These are phyloP conservation scores for Galerina marginata DNA, from an alignment of 768 basidiomycete genomes.

Conservation along the genomic window DNA sequence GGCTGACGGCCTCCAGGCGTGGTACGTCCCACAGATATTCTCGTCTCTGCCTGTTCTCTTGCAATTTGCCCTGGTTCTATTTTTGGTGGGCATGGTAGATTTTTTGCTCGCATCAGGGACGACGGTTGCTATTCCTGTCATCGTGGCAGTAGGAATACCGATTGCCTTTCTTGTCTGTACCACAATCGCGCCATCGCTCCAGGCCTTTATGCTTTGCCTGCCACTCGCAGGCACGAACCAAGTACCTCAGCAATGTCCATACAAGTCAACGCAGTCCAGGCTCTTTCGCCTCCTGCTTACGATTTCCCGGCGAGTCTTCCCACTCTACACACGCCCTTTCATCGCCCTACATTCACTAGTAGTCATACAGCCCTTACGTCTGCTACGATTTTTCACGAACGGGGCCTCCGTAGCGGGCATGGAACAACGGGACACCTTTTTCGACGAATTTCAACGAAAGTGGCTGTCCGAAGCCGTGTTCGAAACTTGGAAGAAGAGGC, in stretches of 20 bases:
- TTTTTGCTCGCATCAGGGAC: background rate
- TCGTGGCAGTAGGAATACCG: background rate
- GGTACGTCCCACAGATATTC: slow-evolving; percentile 10
- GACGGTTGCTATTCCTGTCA: slow-evolving; percentile 1
- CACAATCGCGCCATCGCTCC: background rate
- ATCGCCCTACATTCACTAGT: background rate
- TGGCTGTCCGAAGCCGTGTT: background rate
- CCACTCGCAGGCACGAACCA: background rate
- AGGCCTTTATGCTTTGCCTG: background rate
- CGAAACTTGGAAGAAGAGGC: background rate
- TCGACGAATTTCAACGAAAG: background rate
- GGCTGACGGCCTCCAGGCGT: slow-evolving; percentile 1
- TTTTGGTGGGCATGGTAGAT: slow-evolving; percentile 1
- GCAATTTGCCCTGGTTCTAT: slow-evolving; percentile 6
- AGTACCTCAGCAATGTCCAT: slow-evolving; percentile 3
- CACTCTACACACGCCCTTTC: background rate
- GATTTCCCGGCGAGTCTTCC: background rate
- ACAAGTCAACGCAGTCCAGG: slow-evolving; percentile 3
- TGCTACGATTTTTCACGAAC: background rate
- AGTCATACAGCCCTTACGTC: background rate
- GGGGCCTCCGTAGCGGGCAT: too few relatives aligned
- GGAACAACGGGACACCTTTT: too few relatives aligned
- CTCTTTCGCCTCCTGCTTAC: background rate
- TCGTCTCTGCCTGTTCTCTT: slow-evolving; percentile 4
- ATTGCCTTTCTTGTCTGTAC: background rate